Percentiles rank a stretch among this genome's conserved stretches.
These are phyloP conservation scores for Tirmania nivea DNA, from an alignment of 495 filamentous ascomycete species.

Conservation along the genomic window DNA sequence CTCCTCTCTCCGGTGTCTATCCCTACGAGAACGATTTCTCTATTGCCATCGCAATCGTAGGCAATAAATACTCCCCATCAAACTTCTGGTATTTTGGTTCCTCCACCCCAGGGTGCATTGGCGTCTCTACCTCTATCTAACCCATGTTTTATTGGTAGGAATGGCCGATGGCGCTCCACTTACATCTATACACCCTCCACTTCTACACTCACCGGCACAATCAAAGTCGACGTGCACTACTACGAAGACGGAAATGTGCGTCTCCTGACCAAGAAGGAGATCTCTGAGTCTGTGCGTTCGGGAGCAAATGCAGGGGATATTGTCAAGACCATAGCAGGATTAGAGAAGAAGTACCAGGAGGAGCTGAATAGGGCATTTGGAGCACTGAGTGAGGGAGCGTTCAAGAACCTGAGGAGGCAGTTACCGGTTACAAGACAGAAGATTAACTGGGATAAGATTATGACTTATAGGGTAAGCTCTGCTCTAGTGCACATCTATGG, in stretches of 20 bases:
- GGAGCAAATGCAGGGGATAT: constrained; percentile 44
- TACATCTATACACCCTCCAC: constrained; percentile 54
- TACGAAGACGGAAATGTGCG: constrained; percentile 99
- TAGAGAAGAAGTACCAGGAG: constrained; percentile 87
- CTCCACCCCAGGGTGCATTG: no score
- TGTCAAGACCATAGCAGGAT: constrained; percentile 46
- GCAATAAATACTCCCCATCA: constrained; percentile 89
- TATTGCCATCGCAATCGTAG: constrained; percentile 63
- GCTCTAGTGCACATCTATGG: background rate
- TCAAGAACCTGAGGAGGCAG: constrained; percentile 81
- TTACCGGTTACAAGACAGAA: constrained; percentile 93
- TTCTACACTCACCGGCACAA: constrained; percentile 37
- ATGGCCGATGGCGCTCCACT: constrained; percentile 81
- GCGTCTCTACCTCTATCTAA: background rate
- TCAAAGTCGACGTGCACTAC: constrained; percentile 90
- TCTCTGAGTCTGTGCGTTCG: constrained; percentile 32
- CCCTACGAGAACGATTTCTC: constrained; percentile 52
- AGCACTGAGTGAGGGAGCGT: constrained; percentile 71
- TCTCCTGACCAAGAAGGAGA: constrained; percentile 59
- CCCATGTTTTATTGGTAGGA: constrained; percentile 32
- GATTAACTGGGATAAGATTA: constrained; percentile 98
- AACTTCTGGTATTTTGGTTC: constrained; percentile 59
- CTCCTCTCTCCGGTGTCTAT: constrained; percentile 54
- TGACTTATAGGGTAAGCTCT: constrained; percentile 51
- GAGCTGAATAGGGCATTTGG: constrained; percentile 81